Percentiles rank a stretch among this genome's conserved stretches.
Evolutionary conservation across 2,329 filamentous ascomycete species (phyloP).

Genomic region (Fusarium pseudocircinatum): DNA sequence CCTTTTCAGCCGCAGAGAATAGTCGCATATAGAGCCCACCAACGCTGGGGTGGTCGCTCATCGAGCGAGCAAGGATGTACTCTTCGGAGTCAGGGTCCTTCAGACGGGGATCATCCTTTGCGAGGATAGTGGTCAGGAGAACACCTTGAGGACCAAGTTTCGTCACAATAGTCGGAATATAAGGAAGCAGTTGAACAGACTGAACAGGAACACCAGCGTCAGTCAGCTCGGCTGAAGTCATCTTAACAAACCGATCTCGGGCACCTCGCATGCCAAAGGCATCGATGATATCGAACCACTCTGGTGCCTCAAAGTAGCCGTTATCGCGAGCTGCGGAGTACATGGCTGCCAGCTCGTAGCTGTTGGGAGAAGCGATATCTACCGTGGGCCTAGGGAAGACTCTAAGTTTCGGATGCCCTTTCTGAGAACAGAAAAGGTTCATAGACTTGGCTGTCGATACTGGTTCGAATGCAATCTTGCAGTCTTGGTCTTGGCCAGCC

Average conservation of each 20-base stretch:
- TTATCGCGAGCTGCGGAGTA: conserved; percentile 73
- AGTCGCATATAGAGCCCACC: conserved; percentile 85
- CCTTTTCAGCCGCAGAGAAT: conserved; percentile 72
- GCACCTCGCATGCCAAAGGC: conserved; percentile 80
- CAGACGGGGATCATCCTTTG: conserved; percentile 73
- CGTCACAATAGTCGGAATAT: conserved; percentile 83
- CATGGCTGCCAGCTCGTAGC: conserved; percentile 82
- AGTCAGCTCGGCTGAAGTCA: conserved; percentile 75
- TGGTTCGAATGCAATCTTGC: conserved; percentile 83
- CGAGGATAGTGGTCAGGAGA: conserved; percentile 77
- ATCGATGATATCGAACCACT: conserved; percentile 86
- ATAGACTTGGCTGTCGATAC: conserved; percentile 84
- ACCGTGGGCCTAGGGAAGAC: conserved; percentile 72
- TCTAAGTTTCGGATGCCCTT: conserved; percentile 52
- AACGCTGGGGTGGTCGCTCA: conserved; percentile 61
- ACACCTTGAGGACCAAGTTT: conserved; percentile 84
- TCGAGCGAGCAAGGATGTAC: conserved; percentile 76
- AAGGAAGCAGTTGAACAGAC: conserved; percentile 85
- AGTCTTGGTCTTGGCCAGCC: conserved; percentile 64
- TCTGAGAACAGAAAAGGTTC: conserved; percentile 67
- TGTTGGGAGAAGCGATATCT: conserved; percentile 84
- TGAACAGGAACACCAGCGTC: conserved; percentile 86
- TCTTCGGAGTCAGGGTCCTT: conserved; percentile 68
- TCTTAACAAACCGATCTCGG: conserved; percentile 73
- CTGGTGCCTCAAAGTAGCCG: conserved; percentile 72